Evolutionary conservation across 768 basidiomycete species (phyloP), one percentile per base, ranked within the genome.

Genomic region (Heimioporus sp.): DNA sequence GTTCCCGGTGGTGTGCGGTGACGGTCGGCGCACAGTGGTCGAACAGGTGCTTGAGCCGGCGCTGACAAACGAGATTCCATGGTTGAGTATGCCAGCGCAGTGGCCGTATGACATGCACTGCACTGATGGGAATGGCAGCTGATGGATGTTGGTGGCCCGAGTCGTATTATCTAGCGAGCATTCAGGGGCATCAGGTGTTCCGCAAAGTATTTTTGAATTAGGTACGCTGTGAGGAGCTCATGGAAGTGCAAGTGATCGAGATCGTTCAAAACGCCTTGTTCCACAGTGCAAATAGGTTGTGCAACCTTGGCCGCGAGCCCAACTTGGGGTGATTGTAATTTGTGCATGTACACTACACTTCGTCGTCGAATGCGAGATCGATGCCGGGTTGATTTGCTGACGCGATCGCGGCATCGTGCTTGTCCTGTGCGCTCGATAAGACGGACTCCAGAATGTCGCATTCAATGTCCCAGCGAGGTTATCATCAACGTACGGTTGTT

Each of bases 31-130:
- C 11, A 60, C 66, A 0, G 75, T 84, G 42, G 66, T 90, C 28
- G 76, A 74, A 21, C 81, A 90, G 62, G 70, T 87, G 19, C 69
- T 91, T 2, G 90, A 91, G 65, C 68, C 90, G 13, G 73, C 78
- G 16, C 90, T 89, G 12, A 88, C 83, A 24, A 89, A 83, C 64
- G 91, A 90, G 63, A 80, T 91, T 24, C 63, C 91, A 72, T 92
- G 86, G 86, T 90, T 87, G 5, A 89, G 88, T 88, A 59, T 56
- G 80, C 16, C 68, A 10, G 38, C 4, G 42, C 20, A 21, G 2
- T 17, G 32, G 10, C 20, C 8, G 10, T 32, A 4, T 32, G 5
- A 7, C 16, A 17, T 32, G 13, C 8, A 24, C 36, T n/a, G n/a
- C n/a, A n/a, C n/a, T 54, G 28, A 36, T 4, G 12, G 43, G 57